These are phyloP conservation scores for Penicillium simplicissimum DNA, from an alignment of 495 filamentous ascomycete species.

Conservation along the genomic window DNA sequence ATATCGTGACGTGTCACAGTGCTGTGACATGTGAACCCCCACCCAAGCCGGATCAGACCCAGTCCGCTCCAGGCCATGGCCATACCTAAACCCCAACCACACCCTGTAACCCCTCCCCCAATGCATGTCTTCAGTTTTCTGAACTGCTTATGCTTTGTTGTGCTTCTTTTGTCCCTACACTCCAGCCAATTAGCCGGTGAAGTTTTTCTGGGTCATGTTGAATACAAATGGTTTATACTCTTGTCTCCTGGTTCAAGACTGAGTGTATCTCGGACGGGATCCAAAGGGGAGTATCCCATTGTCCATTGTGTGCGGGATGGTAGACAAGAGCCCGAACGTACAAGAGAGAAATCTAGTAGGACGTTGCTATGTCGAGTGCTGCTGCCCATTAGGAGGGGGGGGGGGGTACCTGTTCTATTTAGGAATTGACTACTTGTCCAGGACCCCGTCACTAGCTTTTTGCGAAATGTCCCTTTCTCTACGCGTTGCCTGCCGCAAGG, in stretches of 20 bases:
- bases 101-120: background rate
- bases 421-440: background rate
- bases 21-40: background rate
- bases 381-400: too few relatives aligned
- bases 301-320: background rate
- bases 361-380: background rate
- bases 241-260: background rate
- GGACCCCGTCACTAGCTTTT: background rate
- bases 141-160: background rate
- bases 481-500: background rate
- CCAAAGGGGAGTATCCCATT: too few relatives aligned
- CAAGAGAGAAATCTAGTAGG: background rate
- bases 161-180: constrained; percentile 1
- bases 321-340: background rate
- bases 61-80: background rate
- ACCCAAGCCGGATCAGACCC: background rate
- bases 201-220: constrained; percentile 2
- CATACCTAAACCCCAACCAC: background rate
- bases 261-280: background rate
- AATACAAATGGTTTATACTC: constrained; percentile 13
- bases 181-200: constrained; percentile 21
- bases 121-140: constrained; percentile 6
- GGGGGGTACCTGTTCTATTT: too few relatives aligned
- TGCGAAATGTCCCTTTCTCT: background rate
- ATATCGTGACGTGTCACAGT: background rate